Base-by-base conservation (phyloP, 2,329 filamentous ascomycete species). In the Corynespora cassiicola region DNA sequence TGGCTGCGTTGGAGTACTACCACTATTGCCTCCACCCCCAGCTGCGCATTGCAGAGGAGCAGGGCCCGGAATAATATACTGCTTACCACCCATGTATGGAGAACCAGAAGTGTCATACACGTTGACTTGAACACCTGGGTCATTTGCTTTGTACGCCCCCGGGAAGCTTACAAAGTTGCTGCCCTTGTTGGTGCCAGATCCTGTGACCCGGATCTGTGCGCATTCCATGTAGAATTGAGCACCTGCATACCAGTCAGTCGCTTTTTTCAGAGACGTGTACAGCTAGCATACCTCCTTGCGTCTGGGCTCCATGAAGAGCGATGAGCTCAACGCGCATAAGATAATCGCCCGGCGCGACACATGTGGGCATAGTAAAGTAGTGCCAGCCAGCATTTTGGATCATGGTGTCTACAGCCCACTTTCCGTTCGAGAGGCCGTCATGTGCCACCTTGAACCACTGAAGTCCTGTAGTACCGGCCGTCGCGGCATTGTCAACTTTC, bases 21-120 rank as follows among this genome's bases (percentile, higher is more conserved):
- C 19, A 26, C 32, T 29, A 9, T 9, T n/a, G n/a, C n/a, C n/a
- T n/a, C n/a, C n/a, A n/a, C n/a, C n/a, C n/a, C n/a, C 36, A 8
- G 7, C 12, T n/a, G n/a, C n/a, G 54, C 75, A 78, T 7, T 58
- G 66, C 40, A 78, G 75, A 2, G 76, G 54, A 5, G 65, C 60
- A 24, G 75, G 75, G 0, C 75, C 75, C 0, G 75, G 75, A 31
- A 78, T 69, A 6, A 56, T 69, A 44, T 78, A 78, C 7, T 56
- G 50, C 40, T 47, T 41, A 7, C 49, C 39, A 10, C 39, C 47
- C 39, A 53, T 50, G 26, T 50, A 50, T 12, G 51, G 43, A 19
- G 31, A 12, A 3, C 43, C 46, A 11, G 20, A 24, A 21, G 26
- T 47, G 14, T 54, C 47, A 22, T 56, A 56, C 28, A 56, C 50